Base-by-base conservation (phyloP, 768 basidiomycete species). In the Krasilnikovozyma curviuscula region DNA sequence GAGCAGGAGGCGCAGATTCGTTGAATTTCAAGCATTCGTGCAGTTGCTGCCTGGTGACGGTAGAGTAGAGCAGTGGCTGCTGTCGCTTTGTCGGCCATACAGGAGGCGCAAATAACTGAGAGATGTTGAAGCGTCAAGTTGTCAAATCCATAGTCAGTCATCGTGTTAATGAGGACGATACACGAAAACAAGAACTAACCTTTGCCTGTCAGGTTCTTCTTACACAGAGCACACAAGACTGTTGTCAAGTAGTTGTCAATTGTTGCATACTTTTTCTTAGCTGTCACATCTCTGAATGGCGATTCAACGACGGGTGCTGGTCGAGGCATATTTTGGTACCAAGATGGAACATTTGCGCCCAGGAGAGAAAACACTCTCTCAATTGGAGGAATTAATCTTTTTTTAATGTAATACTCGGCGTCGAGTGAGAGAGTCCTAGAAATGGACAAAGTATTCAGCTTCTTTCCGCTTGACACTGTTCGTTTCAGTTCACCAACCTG, bases 301-400 rank as follows among this genome's bases (percentile, higher is more conserved):
- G n/a, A n/a, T n/a, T n/a, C n/a, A n/a, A n/a, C n/a, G n/a, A n/a
- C n/a, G n/a, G n/a, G n/a, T n/a, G n/a, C 66, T 33, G 68, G 66
- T 60, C 76, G 77, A 2, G 84, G 82, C 84, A 89, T 86, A 25
- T 79, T 77, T 41, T 79, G 71, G 59, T 76, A 95, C 91, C 91
- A 97, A 35, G 70, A 68, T 44, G 73, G 72, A 24, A 91, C 78
- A 60, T 93, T 81, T 8, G 80, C 85, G 14, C 91, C 89, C 29
- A 89, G 70, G 21, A 97, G 74, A 56, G 80, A 85, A 69, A 97
- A 84, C 38, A 98, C 74, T 39, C 93, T 74, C 50, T 83, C 81
- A 54, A 98, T 61, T 0, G 91, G 86, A 8, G 84, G 85, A 37
- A 97, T 84, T 39, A 97, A 70, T 14, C 88, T 77, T 38, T 74